Evolutionary conservation across 495 filamentous ascomycete species (phyloP).

Genomic region (Penicillium chermesinum): DNA sequence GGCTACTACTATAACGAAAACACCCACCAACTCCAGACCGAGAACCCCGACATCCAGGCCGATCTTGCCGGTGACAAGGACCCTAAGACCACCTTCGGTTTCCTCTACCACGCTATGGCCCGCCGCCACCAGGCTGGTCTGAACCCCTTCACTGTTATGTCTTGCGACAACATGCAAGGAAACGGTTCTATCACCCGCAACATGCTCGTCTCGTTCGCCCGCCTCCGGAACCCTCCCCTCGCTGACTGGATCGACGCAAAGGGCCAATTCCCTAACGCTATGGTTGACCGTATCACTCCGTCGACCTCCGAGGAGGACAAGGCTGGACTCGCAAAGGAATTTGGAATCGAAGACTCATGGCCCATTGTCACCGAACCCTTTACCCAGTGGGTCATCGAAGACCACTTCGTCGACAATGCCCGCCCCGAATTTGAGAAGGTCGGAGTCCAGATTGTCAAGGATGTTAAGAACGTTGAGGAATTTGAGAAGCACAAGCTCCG

Average conservation of each 20-base stretch:
- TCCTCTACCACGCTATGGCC: conserved; percentile 41
- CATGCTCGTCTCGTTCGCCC: conserved; percentile 44
- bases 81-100: conserved; percentile 43
- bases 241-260: conserved; percentile 40
- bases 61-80: conserved; percentile 37
- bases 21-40: conserved; percentile 41
- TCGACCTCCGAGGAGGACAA: conserved; percentile 40
- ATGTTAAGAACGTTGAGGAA: conserved; percentile 41
- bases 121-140: conserved; percentile 36
- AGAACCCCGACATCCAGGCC: conserved; percentile 42
- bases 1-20: conserved; percentile 51
- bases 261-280: conserved; percentile 44
- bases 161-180: conserved; percentile 49
- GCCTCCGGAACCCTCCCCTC: conserved; percentile 36
- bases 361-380: conserved; percentile 47
- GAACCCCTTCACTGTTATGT: conserved; percentile 46
- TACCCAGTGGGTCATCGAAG: conserved; percentile 47
- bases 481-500: conserved; percentile 50
- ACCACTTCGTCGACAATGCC: conserved; percentile 39
- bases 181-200: conserved; percentile 45
- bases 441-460: conserved; percentile 42
- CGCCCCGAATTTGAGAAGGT: conserved; percentile 43
- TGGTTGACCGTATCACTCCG: conserved; percentile 48
- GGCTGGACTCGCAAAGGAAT: conserved; percentile 26
- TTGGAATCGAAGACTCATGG: conserved; percentile 42